Evolutionary conservation across 192 early-diverging fungal genomes (phyloP).

Genomic region (Coemansia sp.): DNA sequence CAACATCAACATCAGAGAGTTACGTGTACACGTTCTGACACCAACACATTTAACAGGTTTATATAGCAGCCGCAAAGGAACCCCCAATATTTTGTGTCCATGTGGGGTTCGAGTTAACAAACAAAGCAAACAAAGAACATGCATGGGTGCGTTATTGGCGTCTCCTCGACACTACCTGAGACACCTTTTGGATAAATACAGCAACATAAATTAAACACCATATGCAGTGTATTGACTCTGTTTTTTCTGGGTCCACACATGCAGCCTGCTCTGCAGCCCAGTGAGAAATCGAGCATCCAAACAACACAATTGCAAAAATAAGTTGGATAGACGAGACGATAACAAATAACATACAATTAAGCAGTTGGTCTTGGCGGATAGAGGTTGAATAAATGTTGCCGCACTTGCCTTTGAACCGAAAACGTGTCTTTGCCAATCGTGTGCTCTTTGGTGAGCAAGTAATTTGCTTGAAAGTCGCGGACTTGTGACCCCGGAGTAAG

Average conservation of each 20-base stretch:
- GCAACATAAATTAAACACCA: background rate
- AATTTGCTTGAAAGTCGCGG: background rate
- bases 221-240: background rate
- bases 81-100: background rate
- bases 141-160: background rate
- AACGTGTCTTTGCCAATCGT: background rate
- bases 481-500: background rate
- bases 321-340: too few relatives aligned
- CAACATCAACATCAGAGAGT: too few relatives aligned
- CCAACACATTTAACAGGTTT: too few relatives aligned
- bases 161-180: background rate
- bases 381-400: background rate
- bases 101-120: background rate
- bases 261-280: background rate
- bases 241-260: background rate
- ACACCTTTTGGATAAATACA: background rate
- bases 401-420: slow-evolving; percentile 6
- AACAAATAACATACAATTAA: too few relatives aligned
- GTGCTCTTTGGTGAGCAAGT: background rate
- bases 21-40: too few relatives aligned
- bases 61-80: too few relatives aligned
- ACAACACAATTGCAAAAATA: too few relatives aligned
- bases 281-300: too few relatives aligned
- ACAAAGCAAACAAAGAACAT: background rate
- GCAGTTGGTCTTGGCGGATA: too few relatives aligned